Evolutionary conservation across 2,329 filamentous ascomycete genomes (phyloP).

Genomic region (Colletotrichum theobromicola): DNA sequence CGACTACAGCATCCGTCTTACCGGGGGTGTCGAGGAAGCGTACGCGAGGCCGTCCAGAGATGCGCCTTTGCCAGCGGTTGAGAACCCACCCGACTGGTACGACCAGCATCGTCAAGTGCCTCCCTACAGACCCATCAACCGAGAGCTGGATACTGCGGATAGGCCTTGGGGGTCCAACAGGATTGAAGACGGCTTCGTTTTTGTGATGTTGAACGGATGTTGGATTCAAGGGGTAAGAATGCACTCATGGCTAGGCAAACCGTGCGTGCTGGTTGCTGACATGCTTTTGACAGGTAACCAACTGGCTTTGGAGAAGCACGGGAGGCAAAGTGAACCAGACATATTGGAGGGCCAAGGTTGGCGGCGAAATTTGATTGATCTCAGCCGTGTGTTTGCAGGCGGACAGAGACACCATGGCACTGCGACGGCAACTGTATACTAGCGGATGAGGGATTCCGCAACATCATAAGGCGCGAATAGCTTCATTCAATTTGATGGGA

Average conservation of each 20-base stretch:
- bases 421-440: neutral
- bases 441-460: neutral
- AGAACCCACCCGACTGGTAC: constrained; percentile 25
- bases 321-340: constrained; percentile 44
- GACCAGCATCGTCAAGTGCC: constrained; percentile 27
- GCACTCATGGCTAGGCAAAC: neutral
- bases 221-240: constrained; percentile 15
- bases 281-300: neutral
- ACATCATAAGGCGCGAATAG: neutral
- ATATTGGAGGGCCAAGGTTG: constrained; percentile 57
- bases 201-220: constrained; percentile 28
- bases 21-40: constrained; percentile 12
- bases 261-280: neutral
- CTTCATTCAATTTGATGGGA: neutral
- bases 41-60: constrained; percentile 8
- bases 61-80: neutral
- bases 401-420: neutral
- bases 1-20: constrained; percentile 18
- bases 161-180: constrained; percentile 21
- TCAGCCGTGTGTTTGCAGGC: neutral
- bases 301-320: constrained; percentile 15
- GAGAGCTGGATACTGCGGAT: constrained; percentile 21
- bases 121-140: constrained; percentile 26
- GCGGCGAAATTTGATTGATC: constrained; percentile 52
- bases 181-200: constrained; percentile 25